phyloP scores from a whole-genome alignment of 495 filamentous ascomycete species.

The Cudoniella acicularis region DNA sequence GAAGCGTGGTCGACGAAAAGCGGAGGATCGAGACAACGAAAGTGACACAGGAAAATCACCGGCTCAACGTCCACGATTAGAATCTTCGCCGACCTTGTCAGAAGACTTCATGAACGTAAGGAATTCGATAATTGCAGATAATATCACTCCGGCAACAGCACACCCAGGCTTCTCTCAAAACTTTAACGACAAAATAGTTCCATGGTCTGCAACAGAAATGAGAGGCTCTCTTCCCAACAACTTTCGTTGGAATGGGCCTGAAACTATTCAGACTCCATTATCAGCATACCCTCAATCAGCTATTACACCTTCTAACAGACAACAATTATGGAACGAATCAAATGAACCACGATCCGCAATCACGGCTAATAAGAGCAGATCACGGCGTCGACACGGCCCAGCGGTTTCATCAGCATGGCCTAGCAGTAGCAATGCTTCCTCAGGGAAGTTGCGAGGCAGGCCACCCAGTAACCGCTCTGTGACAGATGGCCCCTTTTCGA shows the following conservation, averaged over 20 bases:
- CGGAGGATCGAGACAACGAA: slow-evolving; percentile 67
- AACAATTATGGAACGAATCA: slow-evolving; percentile 44
- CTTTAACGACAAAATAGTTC: slow-evolving; percentile 18
- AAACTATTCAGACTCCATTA: slow-evolving; percentile 51
- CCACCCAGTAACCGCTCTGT: slow-evolving; percentile 77
- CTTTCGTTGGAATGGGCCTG: slow-evolving; percentile 25
- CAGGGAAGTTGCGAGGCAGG: slow-evolving; percentile 67
- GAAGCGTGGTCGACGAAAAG: slow-evolving; percentile 79
- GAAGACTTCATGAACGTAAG: slow-evolving; percentile 46
- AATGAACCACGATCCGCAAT: slow-evolving; percentile 67
- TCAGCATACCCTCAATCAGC: slow-evolving; percentile 77
- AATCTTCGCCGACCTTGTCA: slow-evolving; percentile 59
- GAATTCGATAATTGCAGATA: slow-evolving; percentile 11
- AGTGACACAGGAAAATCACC: slow-evolving; percentile 42
- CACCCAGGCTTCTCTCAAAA: slow-evolving; percentile 33
- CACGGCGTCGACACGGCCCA: slow-evolving; percentile 78
- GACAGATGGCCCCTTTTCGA: slow-evolving; percentile 77
- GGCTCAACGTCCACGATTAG: slow-evolving; percentile 60
- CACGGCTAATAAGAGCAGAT: slow-evolving; percentile 57
- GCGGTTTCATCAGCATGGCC: slow-evolving; percentile 96
- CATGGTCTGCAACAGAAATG: slow-evolving; percentile 33
- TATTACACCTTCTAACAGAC: slow-evolving; percentile 54
- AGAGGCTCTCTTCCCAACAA: slow-evolving; percentile 29
- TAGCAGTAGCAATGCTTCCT: slow-evolving; percentile 58
- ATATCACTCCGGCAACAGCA: slow-evolving; percentile 39